These are phyloP conservation scores for Ophiostoma angusticollis DNA, from an alignment of 2,329 filamentous ascomycete genomes.

Conservation along the genomic window DNA sequence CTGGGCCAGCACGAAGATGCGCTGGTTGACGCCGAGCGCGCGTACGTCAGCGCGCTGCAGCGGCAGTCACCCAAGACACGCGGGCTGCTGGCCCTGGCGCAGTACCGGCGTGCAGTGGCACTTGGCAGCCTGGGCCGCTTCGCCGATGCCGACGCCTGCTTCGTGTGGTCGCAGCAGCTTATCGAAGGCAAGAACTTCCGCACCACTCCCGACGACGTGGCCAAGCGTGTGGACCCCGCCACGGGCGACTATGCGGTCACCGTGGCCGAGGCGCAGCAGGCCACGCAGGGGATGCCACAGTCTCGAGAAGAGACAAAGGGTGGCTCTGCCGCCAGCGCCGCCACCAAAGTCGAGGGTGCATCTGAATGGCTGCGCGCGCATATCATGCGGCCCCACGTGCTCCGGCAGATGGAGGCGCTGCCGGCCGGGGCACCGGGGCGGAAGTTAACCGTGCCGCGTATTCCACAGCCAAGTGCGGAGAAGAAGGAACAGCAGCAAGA, in stretches of 20 bases:
- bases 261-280: slow-evolving; percentile 19
- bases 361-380: slow-evolving; percentile 29
- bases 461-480: slow-evolving; percentile 13
- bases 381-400: slow-evolving; percentile 33
- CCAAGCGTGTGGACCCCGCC: slow-evolving; percentile 27
- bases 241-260: slow-evolving; percentile 36
- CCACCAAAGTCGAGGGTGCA: slow-evolving; percentile 13
- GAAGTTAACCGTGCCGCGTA: slow-evolving; percentile 28
- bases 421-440: slow-evolving; percentile 31
- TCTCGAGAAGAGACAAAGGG: background rate
- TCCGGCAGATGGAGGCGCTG: slow-evolving; percentile 31
- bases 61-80: slow-evolving; percentile 48
- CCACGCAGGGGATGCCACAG: slow-evolving; percentile 8
- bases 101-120: slow-evolving; percentile 66
- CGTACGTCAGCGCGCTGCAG: slow-evolving; percentile 46
- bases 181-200: slow-evolving; percentile 24
- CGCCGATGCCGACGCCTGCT: slow-evolving; percentile 62
- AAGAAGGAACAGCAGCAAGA: background rate
- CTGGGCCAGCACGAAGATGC: slow-evolving; percentile 48
- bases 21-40: slow-evolving; percentile 56
- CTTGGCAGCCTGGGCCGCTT: slow-evolving; percentile 57
- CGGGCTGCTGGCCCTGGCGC: slow-evolving; percentile 65
- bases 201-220: slow-evolving; percentile 25
- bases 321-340: background rate
- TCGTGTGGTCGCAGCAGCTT: slow-evolving; percentile 42